A percentile compares a stretch with the other conserved stretches of the same genome.
Evolutionary conservation across 208 protist genomes (phyloP).

Genomic region (Leishmania arabica): DNA sequence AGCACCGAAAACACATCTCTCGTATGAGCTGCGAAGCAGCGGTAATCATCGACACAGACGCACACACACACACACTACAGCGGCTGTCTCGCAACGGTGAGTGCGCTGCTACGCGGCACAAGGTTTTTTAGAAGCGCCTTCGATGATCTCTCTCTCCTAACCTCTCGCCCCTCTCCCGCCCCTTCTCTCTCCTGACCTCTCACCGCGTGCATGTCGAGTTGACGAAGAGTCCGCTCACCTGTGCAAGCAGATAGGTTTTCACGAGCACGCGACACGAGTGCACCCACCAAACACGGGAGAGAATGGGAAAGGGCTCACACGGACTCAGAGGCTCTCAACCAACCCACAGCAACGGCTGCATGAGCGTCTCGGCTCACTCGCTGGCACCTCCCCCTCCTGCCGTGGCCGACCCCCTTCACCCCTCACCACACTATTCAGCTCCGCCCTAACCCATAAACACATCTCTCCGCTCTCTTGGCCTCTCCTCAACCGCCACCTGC

Average conservation of each 20-base stretch:
- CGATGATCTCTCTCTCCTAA: background rate
- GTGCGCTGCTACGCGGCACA: background rate
- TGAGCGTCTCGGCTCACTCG: background rate
- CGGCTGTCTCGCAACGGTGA: background rate
- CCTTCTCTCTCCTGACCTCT: slow-evolving; percentile 5
- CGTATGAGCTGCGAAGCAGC: background rate
- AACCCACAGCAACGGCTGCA: background rate
- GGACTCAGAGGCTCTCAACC: background rate
- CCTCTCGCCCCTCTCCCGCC: background rate
- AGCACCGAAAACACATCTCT: background rate
- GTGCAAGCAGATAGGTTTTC: background rate
- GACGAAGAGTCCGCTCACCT: background rate
- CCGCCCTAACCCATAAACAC: background rate
- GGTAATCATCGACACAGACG: background rate
- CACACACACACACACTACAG: background rate
- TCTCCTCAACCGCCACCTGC: background rate
- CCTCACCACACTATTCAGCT: background rate
- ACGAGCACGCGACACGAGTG: background rate
- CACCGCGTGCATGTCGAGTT: background rate
- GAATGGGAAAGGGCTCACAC: background rate
- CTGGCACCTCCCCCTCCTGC: no score
- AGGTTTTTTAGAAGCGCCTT: background rate
- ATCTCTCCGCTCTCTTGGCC: background rate
- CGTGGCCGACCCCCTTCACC: background rate
- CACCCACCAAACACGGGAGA: background rate